A percentile compares a stretch with the other conserved stretches of the same genome.
phyloP scores from a whole-genome alignment of 176 grass and related monocot species.

The Pontederia paniculata region DNA sequence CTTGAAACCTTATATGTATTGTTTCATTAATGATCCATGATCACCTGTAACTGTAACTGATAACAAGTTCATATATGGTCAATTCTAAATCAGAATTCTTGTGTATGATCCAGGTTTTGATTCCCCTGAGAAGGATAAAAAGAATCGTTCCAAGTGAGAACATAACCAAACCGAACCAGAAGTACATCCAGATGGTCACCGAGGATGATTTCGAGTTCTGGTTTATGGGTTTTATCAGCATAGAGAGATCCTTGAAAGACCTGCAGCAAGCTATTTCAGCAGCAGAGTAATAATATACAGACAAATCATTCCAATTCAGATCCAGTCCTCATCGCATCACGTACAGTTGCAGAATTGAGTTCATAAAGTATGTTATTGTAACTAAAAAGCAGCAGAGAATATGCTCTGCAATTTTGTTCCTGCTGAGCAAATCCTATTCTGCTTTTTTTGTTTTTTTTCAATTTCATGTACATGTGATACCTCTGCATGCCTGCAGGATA shows the following conservation, averaged over 20 bases:
- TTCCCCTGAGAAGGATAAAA: constrained; percentile 52
- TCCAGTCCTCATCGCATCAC: too few species aligned
- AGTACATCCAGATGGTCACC: constrained; percentile 67
- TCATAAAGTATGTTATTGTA: too few species aligned
- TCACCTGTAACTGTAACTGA: not conserved
- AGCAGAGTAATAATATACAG: constrained; percentile 15
- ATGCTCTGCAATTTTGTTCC: too few species aligned
- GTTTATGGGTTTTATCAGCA: constrained; percentile 76
- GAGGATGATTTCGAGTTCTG: constrained; percentile 80
- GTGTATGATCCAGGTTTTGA: constrained; percentile 14
- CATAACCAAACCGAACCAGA: constrained; percentile 57
- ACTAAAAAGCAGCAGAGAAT: too few species aligned
- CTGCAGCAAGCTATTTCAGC: constrained; percentile 44
- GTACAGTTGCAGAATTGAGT: too few species aligned
- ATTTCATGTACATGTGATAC: too few species aligned
- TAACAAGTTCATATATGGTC: not conserved
- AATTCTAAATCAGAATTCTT: not conserved
- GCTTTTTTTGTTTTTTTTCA: too few species aligned
- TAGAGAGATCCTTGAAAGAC: constrained; percentile 52
- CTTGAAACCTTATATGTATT: not conserved
- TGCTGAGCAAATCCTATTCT: too few species aligned
- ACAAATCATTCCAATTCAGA: too few species aligned
- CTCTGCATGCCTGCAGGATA: too few species aligned
- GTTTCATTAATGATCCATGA: not conserved
- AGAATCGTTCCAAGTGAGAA: constrained; percentile 38